Evolutionary conservation across 495 filamentous ascomycete species (phyloP), one percentile per base, ranked within the genome.

Genomic region (Aspergillus biplanus): DNA sequence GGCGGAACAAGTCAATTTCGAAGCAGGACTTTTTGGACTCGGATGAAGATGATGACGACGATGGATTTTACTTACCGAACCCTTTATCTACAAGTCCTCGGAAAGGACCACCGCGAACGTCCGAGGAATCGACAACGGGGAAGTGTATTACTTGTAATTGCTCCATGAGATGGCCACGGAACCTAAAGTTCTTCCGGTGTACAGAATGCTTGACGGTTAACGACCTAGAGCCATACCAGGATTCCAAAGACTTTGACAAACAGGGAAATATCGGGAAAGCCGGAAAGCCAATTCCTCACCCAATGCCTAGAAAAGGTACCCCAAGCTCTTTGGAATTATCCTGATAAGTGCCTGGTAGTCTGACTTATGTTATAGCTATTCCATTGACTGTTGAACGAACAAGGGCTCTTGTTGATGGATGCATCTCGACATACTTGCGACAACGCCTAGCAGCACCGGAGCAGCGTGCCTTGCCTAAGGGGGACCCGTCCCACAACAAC

Each of bases 181-280:
- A 88, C 59, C 71, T 94, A 65, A 83, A 84, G 32, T 81, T 89
- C 47, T 97, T 93, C 76, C 83, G 92, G 66, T 97, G 93, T 74
- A 90, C 90, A 35, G 86, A 90, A 52, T 97, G 93, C 74, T 78
- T 92, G 67, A 96, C 90, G 52, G 86, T 97, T 67, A 97, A 95
- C 67, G 93, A 97, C 70, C 70, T 97, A 52, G 83, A 85, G 62
- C 86, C 86, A 12, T 64, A 69, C 21, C 64, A 52, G 32, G 75
- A 78, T 27, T 33, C 63, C 33, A 73, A 64, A 31, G 67, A 65
- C 32, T 46, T 62, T 7, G 56, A 32, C 48, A 58, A 48, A 18
- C 65, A 69, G 42, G 64, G 71, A 7, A 49, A 52, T 63, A 18
- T 49, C 18, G 64, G 31, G 16, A 67, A 67, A 46, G 46, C 57